Evolutionary conservation across 768 basidiomycete species (phyloP), one percentile per base, ranked within the genome.

Genomic region (Naganishia vaughanmartiniae): DNA sequence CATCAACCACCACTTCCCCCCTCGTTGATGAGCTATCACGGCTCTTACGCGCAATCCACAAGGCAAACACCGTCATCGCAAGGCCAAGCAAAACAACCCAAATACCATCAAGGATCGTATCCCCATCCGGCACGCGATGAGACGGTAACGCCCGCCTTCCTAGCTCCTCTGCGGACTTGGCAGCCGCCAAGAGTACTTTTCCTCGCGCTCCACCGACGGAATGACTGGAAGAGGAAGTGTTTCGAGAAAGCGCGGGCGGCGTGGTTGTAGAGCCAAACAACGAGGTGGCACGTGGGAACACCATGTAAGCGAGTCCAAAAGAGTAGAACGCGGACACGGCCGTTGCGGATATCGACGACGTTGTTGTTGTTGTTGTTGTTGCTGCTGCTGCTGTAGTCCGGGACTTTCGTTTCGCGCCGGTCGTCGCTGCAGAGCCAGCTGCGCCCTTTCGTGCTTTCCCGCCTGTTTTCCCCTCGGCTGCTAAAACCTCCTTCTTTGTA

Each of bases 31-130:
- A 4, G 10, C 7, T 9, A 7, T 2, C 42, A 51, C n/a, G 24
- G 24, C 48, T 7, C 48, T n/a, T 21, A 4, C 55, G 21, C 33
- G 77, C 24, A 48, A 80, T 66, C 0, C 76, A 74, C n/a, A 76
- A 73, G 9, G 77, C 70, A 2, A 76, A 65, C 9, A 72, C 57
- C 26, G 71, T 71, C 30, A 80, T 65, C 9, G 78, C 70, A 1
- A 72, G 60, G 28, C 75, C 76, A 19, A 80, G 72, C 17, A 78
- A 39, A 33, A 78, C 21, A 24, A 74, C 63, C 77, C 77, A 78
- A 5, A 72, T 71, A 78, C 77, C 77, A 42, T 77, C 76, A n/a
- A 80, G 70, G 30, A 80, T 51, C 10, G 71, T 73, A 11, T 71
- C 67, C 26, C 78, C 75, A 15, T 24, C 34, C 21, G 48, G 48